Conservation (phyloP, 768 basidiomycete species). For the Podaxis mareebaensis region DNA sequence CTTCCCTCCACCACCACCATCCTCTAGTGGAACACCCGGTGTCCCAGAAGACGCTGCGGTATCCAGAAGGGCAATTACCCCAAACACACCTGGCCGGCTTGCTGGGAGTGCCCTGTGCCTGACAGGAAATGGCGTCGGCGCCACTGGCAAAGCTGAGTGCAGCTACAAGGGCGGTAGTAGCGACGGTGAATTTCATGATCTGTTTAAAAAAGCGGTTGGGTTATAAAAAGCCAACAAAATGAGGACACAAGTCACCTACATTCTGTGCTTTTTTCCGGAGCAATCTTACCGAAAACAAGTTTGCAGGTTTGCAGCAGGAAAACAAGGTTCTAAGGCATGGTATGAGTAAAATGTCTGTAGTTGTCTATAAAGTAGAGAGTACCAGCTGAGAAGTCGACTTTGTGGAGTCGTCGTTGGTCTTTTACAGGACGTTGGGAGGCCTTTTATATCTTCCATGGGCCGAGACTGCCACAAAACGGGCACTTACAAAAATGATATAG, state of each 20-base stretch:
- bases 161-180: constrained; percentile 6
- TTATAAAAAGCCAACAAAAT: background rate
- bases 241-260: background rate
- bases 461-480: background rate
- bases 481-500: background rate
- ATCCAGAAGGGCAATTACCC: constrained; percentile 11
- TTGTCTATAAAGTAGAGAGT: background rate
- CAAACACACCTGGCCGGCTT: constrained; percentile 1
- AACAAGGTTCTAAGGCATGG: background rate
- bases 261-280: background rate
- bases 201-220: background rate
- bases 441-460: background rate
- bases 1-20: background rate
- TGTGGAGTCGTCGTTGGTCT: background rate
- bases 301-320: background rate
- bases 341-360: background rate
- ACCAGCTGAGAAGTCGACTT: background rate
- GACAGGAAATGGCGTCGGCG: constrained; percentile 13
- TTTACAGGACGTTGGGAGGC: background rate
- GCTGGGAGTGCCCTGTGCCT: constrained; percentile 5
- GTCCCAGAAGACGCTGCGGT: constrained; percentile 15
- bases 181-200: constrained; percentile 14
- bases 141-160: constrained; percentile 11
- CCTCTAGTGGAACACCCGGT: constrained; percentile 3
- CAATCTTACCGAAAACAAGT: background rate